Conservation (phyloP, 179 eudicot genomes). For the Vitellaria paradoxa region DNA sequence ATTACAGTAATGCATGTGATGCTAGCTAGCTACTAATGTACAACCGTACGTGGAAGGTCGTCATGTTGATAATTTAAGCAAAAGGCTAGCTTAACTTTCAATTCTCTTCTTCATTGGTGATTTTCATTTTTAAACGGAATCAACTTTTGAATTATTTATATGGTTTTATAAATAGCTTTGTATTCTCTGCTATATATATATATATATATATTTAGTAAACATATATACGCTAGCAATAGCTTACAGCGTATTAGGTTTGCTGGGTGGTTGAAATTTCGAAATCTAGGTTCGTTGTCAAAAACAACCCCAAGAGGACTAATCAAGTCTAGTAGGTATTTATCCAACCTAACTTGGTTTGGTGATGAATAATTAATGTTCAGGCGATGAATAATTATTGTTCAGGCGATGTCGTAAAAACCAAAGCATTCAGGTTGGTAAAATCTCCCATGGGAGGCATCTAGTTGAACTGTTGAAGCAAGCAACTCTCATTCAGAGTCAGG, state of each 20-base stretch:
- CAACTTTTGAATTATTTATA: not conserved
- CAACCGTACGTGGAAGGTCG: not conserved
- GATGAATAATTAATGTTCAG: not conserved
- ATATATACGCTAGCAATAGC: no score
- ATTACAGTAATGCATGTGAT: no score
- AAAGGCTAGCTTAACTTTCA: not conserved
- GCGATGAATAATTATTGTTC: not conserved
- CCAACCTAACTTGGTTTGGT: not conserved
- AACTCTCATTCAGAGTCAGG: not conserved
- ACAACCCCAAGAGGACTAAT: not conserved
- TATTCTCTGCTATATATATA: no score
- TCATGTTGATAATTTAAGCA: not conserved
- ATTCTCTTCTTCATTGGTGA: no score
- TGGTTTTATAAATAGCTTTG: no score
- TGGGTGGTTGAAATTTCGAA: slow-evolving; percentile 3
- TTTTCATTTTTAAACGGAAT: no score
- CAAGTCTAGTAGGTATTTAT: not conserved
- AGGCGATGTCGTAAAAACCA: not conserved
- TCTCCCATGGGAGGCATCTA: not conserved
- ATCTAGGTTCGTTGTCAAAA: slow-evolving; percentile 4
- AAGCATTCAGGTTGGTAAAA: not conserved
- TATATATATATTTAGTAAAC: no score
- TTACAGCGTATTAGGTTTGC: not conserved
- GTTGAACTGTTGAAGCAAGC: not conserved
- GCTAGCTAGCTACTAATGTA: not conserved